These are phyloP conservation scores for Tolypocladium guangdongense DNA, from an alignment of 2,329 filamentous ascomycete genomes.

Conservation along the genomic window DNA sequence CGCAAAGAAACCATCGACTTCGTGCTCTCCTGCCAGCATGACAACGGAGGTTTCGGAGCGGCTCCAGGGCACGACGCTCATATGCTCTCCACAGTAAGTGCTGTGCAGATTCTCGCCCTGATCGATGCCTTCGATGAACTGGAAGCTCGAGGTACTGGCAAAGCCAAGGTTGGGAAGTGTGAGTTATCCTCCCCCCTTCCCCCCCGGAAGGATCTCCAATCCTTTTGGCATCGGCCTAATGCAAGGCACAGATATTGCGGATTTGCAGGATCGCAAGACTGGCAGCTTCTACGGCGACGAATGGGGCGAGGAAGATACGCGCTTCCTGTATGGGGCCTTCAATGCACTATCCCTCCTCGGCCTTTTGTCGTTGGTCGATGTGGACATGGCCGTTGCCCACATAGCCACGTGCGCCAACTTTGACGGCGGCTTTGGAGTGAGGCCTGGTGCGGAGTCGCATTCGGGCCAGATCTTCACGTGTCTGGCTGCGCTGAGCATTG, in stretches of 20 bases:
- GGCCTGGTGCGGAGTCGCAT: conserved; percentile 86
- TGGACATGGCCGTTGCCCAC: conserved; percentile 69
- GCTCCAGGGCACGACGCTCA: conserved; percentile 92
- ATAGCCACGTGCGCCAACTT: conserved; percentile 80
- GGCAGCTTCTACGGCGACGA: conserved; percentile 90
- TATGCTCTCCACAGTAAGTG: conserved; percentile 91
- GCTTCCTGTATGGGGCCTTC: conserved; percentile 84
- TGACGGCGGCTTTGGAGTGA: conserved; percentile 86
- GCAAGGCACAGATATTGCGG: conserved; percentile 54
- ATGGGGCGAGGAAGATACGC: conserved; percentile 93
- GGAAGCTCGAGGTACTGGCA: conserved; percentile 54
- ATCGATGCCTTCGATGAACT: conserved; percentile 77
- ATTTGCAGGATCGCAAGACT: conserved; percentile 66
- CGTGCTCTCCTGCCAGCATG: conserved; percentile 87
- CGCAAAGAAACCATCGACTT: conserved; percentile 76
- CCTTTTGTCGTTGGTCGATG: conserved; percentile 61
- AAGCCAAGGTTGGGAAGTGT: conserved; percentile 69
- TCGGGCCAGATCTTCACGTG: conserved; percentile 95
- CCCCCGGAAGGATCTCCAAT: not conserved
- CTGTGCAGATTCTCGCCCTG: conserved; percentile 83
- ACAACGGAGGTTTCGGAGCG: conserved; percentile 83
- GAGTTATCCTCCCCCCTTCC: conserved; percentile 25
- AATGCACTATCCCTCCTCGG: conserved; percentile 80
- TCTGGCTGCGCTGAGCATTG: conserved; percentile 76
- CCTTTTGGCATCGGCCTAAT: conserved; percentile 7